phyloP scores from a whole-genome alignment of 108 stramenopile species.

The Schizochytrium sp. region DNA sequence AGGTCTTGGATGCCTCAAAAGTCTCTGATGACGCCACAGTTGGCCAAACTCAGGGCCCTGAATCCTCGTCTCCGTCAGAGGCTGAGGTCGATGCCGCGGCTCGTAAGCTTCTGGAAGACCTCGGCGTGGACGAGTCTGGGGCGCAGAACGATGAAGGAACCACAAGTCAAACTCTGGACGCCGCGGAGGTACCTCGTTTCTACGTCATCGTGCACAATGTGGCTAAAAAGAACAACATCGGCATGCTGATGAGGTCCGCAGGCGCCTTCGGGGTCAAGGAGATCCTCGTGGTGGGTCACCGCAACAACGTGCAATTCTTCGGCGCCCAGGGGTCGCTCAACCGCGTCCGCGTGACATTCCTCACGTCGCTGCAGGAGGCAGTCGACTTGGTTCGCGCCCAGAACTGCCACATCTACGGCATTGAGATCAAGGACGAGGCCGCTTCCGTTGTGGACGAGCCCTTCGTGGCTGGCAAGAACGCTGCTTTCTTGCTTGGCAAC shows the following conservation, averaged over 20 bases:
- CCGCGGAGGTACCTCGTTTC: background rate
- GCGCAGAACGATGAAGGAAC: background rate
- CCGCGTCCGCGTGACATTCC: background rate
- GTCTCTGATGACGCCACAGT: too few species aligned
- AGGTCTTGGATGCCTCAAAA: too few species aligned
- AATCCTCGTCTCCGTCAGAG: background rate
- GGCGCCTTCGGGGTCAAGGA: conserved; percentile 61
- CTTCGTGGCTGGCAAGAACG: conserved; percentile 32
- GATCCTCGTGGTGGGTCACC: background rate
- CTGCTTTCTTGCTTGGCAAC: conserved; percentile 67
- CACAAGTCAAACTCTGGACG: background rate
- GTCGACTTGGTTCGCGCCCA: conserved; percentile 2
- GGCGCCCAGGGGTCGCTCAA: conserved; percentile 10
- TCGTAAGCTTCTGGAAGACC: background rate
- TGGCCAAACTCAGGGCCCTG: background rate
- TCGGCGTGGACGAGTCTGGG: background rate
- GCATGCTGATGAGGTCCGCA: conserved; percentile 56
- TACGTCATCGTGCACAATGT: conserved; percentile 56
- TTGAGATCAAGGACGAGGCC: conserved; percentile 66
- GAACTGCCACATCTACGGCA: conserved; percentile 51
- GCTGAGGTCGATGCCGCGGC: background rate
- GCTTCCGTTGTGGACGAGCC: conserved; percentile 42
- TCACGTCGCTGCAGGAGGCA: conserved; percentile 6
- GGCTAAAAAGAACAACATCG: conserved; percentile 62
- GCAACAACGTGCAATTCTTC: conserved; percentile 46